Base-by-base conservation (phyloP, 2,329 filamentous ascomycete genomes). In the Metarhizium anisopliae region DNA sequence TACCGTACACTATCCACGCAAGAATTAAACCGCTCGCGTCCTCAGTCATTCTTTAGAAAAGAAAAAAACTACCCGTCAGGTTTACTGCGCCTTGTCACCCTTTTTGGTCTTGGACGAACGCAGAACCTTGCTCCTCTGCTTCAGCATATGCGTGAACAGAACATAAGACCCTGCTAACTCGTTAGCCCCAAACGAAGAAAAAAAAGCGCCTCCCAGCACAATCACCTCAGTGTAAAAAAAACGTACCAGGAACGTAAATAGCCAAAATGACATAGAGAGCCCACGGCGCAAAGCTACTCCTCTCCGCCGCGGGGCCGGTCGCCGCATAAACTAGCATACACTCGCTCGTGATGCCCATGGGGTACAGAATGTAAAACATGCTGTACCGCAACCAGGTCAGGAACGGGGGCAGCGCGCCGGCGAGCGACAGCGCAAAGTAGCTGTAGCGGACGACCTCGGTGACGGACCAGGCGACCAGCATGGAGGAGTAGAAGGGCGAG, bases 361-460 rank as follows among this genome's bases (percentile, higher is more conserved):
- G 94, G 73, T 99, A 99, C 25, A 99, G 81, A 42, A 96, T 75
- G 65, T 90, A 90, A 74, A 99, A 99, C 7, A 89, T 91, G 71
- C 95, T 96, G 73, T 96, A 92, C 64, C 91, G 80, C 71, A 95
- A 75, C 88, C 90, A 95, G 42, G 83, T 84, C 67, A 96, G 79
- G 58, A 79, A 75, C 0, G 65, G 68, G 0, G 91, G 89, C 35
- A 87, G 82, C 58, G 73, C 68, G 32, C 82, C 78, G 60, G 77
- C 74, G 36, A 94, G 80, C 63, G 83, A 84, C 64, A 91, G 79
- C 40, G 89, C 87, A 69, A 97, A 97, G 79, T 89, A 99, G 51
- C 83, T 82, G 79, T 99, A 99, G 55, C 94, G 86, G 64, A 96
- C 87, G 54, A 96, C 88, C 75, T 99, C 94, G 58, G 94, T 96